phyloP scores from a whole-genome alignment of 352 stramenopile genomes.

The Paralagenidium karlingii region DNA sequence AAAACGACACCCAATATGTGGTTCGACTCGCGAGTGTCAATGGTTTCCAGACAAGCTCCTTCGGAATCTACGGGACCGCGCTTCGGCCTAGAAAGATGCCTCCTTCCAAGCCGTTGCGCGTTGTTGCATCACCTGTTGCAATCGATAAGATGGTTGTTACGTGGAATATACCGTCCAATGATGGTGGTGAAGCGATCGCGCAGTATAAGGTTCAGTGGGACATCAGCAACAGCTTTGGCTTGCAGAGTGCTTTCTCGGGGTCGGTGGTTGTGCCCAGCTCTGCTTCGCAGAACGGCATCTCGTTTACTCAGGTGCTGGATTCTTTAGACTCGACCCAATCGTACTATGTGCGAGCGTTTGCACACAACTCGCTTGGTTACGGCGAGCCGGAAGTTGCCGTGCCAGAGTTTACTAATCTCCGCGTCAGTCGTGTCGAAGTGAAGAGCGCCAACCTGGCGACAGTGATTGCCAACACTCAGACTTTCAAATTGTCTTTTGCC shows the following conservation, averaged over 20 bases:
- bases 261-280: conserved; percentile 17
- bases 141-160: conserved; percentile 29
- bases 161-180: conserved; percentile 56
- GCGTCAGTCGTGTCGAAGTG: conserved; percentile 31
- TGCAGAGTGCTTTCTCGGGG: conserved; percentile 44
- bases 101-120: no score
- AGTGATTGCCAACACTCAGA: conserved; percentile 18
- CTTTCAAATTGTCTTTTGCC: conserved; percentile 36
- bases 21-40: no score
- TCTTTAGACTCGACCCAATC: conserved; percentile 22
- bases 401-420: conserved; percentile 31
- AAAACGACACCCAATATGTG: no score
- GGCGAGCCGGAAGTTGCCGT: conserved; percentile 28
- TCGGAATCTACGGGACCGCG: no score
- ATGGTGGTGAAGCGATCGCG: conserved; percentile 63
- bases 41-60: no score
- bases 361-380: conserved; percentile 71
- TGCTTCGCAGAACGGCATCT: neutral
- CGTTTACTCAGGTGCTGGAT: conserved; percentile 26
- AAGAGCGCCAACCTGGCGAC: conserved; percentile 15
- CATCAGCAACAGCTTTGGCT: conserved; percentile 65
- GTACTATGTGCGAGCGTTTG: conserved; percentile 76
- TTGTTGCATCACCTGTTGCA: conserved; percentile 22
- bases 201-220: conserved; percentile 93
- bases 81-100: no score